Evolutionary conservation across 1,284 basidiomycete species (phyloP), one percentile per base, ranked within the genome.

Genomic region (Bjerkandera adusta): DNA sequence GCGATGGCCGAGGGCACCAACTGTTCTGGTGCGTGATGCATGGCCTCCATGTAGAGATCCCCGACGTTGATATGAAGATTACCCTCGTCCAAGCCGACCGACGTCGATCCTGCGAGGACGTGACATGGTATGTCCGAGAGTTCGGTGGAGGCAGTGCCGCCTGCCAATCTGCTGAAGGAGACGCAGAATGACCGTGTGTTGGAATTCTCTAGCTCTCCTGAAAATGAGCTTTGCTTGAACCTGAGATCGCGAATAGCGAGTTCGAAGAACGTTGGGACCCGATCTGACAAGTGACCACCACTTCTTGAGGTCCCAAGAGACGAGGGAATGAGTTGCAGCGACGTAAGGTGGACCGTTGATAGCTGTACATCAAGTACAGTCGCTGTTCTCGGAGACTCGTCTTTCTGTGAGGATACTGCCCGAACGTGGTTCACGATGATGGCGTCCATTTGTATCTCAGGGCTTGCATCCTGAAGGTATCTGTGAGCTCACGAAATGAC

Each of bases 371-470:
- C 62, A 20, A 60, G 30, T 11, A 45, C 43, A 11, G 51, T 56
- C 2, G 44, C 32, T n/a, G 18, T 30, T 20, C 22, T 32, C 11
- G 13, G n/a, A 16, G 41, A 4, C n/a, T 24, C 16, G 6, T 12
- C 30, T 32, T 34, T n/a, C n/a, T n/a, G 29, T 3, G 16, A 11
- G 3, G 41, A 20, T n/a, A 51, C 30, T 3, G 57, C 54, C 22
- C 53, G 54, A 16, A 63, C 49, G 36, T 59, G 58, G 15, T 50
- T 49, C 15, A 49, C 48, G n/a, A 62, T 54, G n/a, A 65, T 38
- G 0, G 48, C 50, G 38, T 65, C 65, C 30, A 65, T 50, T 13
- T 58, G 55, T 12, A 67, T 51, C 36, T 67, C 63, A 1, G 63
- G 61, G 32, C 55, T 58, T 26, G 60, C 33, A 42, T 49, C 52